These are phyloP conservation scores for Panaeolus cyanescens DNA, from an alignment of 768 basidiomycete species.

Conservation along the genomic window DNA sequence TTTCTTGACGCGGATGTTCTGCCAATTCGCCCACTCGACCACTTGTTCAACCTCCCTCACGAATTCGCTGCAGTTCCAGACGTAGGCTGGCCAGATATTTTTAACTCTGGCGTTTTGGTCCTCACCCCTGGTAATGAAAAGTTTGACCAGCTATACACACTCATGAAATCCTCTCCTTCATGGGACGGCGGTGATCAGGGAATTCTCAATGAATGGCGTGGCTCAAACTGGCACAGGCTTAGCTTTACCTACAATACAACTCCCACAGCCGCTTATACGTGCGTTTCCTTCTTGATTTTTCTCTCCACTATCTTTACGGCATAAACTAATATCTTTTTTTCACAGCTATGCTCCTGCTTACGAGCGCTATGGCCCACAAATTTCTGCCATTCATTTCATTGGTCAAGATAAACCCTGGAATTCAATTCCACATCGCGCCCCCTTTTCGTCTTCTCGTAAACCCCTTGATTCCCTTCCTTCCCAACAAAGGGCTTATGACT, in stretches of 20 bases:
- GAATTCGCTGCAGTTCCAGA: conserved; percentile 95
- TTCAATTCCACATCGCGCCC: conserved; percentile 67
- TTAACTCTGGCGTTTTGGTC: conserved; percentile 97
- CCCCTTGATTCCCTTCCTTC: conserved; percentile 22
- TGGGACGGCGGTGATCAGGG: conserved; percentile 99
- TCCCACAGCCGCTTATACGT: conserved; percentile 96
- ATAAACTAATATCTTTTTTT: conserved; percentile 23
- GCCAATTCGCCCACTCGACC: conserved; percentile 84
- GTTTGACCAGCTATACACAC: conserved; percentile 69
- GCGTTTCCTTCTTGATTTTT: conserved; percentile 38
- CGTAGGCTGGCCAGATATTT: conserved; percentile 99
- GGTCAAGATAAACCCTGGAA: conserved; percentile 97
- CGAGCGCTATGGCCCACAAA: conserved; percentile 86
- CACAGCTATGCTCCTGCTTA: conserved; percentile 94
- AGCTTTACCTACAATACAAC: conserved; percentile 99
- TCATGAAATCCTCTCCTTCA: conserved; percentile 78
- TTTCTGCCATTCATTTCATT: conserved; percentile 90
- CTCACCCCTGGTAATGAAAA: conserved; percentile 80
- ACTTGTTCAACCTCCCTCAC: conserved; percentile 82
- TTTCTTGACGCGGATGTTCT: conserved; percentile 94
- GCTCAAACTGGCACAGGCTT: conserved; percentile 85
- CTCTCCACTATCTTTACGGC: conserved; percentile 22
- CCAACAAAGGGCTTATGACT: conserved; percentile 64
- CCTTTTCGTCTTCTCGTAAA: conserved; percentile 39
- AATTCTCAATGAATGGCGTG: conserved; percentile 93